These are phyloP conservation scores for Cerioporus squamosus DNA, from an alignment of 1,284 basidiomycete genomes.

Conservation along the genomic window DNA sequence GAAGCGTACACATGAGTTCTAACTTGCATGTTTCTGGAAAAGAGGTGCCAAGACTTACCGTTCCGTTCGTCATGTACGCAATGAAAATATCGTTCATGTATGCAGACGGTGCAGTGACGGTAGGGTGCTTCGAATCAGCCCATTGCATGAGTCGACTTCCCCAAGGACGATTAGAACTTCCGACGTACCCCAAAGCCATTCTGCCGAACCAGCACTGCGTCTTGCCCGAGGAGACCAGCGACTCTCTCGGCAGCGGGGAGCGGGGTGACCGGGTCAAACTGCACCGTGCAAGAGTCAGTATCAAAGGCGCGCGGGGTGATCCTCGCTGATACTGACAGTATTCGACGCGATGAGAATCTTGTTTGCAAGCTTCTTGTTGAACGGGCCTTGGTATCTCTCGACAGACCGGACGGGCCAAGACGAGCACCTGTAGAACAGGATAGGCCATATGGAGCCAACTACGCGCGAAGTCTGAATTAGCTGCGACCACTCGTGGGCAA, in stretches of 20 bases:
- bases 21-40: no score
- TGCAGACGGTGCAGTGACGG: not conserved
- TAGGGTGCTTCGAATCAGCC: not conserved
- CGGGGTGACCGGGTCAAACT: constrained; percentile 27
- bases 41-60: not conserved
- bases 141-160: not conserved
- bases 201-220: constrained; percentile 22
- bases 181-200: constrained; percentile 26
- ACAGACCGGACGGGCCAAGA: constrained; percentile 27
- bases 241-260: constrained; percentile 20
- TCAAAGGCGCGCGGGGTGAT: not conserved
- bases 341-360: constrained; percentile 25
- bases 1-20: no score
- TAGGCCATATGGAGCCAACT: constrained; percentile 16
- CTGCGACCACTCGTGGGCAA: no score
- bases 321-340: constrained; percentile 3
- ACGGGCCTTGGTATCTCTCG: constrained; percentile 28
- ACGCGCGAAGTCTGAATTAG: not conserved
- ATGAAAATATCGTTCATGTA: not conserved
- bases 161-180: not conserved
- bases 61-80: constrained; percentile 5
- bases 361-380: constrained; percentile 25
- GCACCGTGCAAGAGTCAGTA: not conserved
- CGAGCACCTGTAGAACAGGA: constrained; percentile 5
- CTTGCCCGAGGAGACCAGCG: constrained; percentile 19